These are phyloP conservation scores for Hyaloscypha finlandica DNA, from an alignment of 495 filamentous ascomycete genomes.

Conservation along the genomic window DNA sequence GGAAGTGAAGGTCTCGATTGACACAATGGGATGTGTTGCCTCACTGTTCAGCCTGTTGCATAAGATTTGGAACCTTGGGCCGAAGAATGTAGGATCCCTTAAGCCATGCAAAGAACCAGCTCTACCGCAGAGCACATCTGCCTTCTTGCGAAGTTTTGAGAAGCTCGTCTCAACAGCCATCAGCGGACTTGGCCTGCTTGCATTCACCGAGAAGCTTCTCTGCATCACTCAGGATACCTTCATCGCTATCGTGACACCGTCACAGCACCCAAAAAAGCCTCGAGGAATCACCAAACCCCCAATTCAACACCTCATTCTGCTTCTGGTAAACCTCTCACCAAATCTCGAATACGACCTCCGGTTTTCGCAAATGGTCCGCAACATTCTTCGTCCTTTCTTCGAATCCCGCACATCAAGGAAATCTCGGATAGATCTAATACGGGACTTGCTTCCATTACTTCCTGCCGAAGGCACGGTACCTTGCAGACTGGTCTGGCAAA, in stretches of 20 bases:
- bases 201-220: constrained; percentile 79
- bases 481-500: constrained; percentile 40
- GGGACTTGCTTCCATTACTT: constrained; percentile 26
- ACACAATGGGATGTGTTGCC: constrained; percentile 77
- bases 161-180: constrained; percentile 64
- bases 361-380: constrained; percentile 21
- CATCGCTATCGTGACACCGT: constrained; percentile 30
- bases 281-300: constrained; percentile 22
- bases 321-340: constrained; percentile 23
- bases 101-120: not conserved
- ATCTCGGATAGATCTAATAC: constrained; percentile 24
- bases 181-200: constrained; percentile 64
- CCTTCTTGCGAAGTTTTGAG: constrained; percentile 62
- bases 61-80: constrained; percentile 61
- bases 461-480: constrained; percentile 32
- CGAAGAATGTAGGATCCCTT: constrained; percentile 20
- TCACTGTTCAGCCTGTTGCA: constrained; percentile 66
- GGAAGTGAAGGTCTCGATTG: constrained; percentile 85
- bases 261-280: constrained; percentile 30
- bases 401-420: constrained; percentile 19
- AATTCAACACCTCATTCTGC: constrained; percentile 26
- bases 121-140: not conserved
- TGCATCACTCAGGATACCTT: constrained; percentile 40
- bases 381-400: constrained; percentile 29
- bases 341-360: constrained; percentile 26